Percentiles rank a stretch among this genome's conserved stretches.
Evolutionary conservation across 2,329 filamentous ascomycete species (phyloP).

Genomic region (Talaromyces funiculosus): DNA sequence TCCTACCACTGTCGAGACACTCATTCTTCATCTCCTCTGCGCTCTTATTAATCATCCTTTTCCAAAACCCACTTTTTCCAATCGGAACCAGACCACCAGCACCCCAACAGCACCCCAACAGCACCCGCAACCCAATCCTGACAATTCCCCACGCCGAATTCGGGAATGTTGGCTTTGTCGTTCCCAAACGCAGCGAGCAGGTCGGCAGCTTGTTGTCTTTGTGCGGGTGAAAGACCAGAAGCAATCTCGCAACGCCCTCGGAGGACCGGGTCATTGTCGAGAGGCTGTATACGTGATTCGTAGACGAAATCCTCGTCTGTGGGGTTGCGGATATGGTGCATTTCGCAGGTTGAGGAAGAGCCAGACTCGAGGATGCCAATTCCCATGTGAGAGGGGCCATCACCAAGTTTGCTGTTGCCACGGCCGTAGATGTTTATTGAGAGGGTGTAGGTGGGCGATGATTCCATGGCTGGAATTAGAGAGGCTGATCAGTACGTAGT

Average conservation of each 20-base stretch:
- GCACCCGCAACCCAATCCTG: constrained; percentile 18
- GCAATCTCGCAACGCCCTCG: constrained; percentile 19
- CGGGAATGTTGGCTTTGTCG: constrained; percentile 16
- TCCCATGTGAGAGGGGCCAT: constrained; percentile 19
- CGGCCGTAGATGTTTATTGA: constrained; percentile 21
- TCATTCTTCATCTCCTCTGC: constrained; percentile 14
- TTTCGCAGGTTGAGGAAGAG: constrained; percentile 19
- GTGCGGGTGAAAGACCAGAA: constrained; percentile 9
- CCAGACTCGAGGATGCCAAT: constrained; percentile 18
- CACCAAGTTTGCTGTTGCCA: constrained; percentile 18
- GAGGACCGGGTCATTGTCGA: constrained; percentile 18
- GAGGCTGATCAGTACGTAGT: background rate
- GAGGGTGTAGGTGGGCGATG: constrained; percentile 11
- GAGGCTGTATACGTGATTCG: constrained; percentile 17
- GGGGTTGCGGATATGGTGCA: constrained; percentile 21
- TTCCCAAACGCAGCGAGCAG: constrained; percentile 15
- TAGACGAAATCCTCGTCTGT: constrained; percentile 19
- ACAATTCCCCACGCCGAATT: constrained; percentile 17
- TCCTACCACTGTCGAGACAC: constrained; percentile 11
- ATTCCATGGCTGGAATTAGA: background rate
- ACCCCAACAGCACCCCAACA: constrained; percentile 8
- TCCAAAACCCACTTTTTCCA: constrained; percentile 18
- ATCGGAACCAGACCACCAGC: constrained; percentile 1
- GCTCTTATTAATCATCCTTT: constrained; percentile 17
- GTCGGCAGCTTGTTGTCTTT: background rate